Base-by-base conservation (phyloP, 2,329 filamentous ascomycete genomes). In the Xylaria sp. region DNA sequence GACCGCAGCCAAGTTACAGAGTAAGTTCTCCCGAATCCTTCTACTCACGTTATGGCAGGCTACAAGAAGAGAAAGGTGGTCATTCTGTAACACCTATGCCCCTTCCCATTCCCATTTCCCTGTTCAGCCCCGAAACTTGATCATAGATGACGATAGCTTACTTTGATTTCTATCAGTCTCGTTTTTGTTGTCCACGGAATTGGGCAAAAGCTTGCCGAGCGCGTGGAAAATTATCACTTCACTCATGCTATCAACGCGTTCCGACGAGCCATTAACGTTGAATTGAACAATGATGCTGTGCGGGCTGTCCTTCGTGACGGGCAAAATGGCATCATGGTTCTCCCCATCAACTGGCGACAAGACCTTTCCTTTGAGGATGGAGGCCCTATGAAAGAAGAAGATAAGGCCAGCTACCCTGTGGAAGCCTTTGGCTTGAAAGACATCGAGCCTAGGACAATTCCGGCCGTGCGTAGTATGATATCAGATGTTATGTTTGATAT, bases 401-500 rank as follows among this genome's bases (percentile, higher is more conserved):
- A 86, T 57, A 83, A 84, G 65, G 79, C 79, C 7, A 79, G 83
- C n/a, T 84, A 90, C 63, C 84, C 86, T 2, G 82, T 86, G 4
- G 84, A 88, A 36, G 90, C 90, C 45, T 87, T 86, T 72, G 78
- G 81, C 0, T 84, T 99, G 15, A 92, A 94, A 73, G 94, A 98
- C 73, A 97, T 99, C 72, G 97, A 97, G 5, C 94, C 94, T 0
- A 88, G 90, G 48, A 96, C 93, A 0, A 93, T 99, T 34, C 94
- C 95, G 0, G 94, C 93, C 0, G 91, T 99, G n/a, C 90, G 96
- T 53, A 93, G 92, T 76, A 89, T 99, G 77, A 97, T 99, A 69
- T 97, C 93, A 48, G 96, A 99, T 78, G 93, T 99, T 74, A 97
- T 99, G 93, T 91, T 98, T 58, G 96, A 99, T 78, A 95, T 99